A percentile compares a stretch with the other conserved stretches of the same genome.
These are phyloP conservation scores for Globisporangium yorkense DNA, from an alignment of 352 stramenopile genomes.

Conservation along the genomic window DNA sequence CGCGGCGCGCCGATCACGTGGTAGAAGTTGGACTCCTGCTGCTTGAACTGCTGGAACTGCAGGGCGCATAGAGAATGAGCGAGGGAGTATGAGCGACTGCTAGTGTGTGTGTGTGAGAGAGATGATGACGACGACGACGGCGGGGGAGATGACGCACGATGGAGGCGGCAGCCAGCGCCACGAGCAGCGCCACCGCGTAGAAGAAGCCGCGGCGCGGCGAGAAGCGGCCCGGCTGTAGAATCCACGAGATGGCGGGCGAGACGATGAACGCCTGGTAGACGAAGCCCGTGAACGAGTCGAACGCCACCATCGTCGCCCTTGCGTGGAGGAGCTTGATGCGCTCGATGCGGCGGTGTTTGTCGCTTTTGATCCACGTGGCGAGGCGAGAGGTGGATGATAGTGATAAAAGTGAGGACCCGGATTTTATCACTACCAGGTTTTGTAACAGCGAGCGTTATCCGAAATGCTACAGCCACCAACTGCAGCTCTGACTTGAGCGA, in stretches of 20 bases:
- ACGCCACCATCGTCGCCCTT: conserved; percentile 22
- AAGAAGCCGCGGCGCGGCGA: conserved; percentile 89
- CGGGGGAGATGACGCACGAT: conserved; percentile 46
- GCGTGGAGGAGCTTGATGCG: neutral
- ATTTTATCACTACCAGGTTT: too few relatives aligned
- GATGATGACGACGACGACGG: neutral
- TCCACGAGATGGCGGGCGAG: conserved; percentile 92
- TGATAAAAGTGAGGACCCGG: too few relatives aligned
- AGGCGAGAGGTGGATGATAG: too few relatives aligned
- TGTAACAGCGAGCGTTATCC: too few relatives aligned
- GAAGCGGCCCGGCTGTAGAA: conserved; percentile 93
- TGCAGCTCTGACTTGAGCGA: too few relatives aligned
- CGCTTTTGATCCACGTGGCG: too few relatives aligned
- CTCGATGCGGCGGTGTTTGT: too few relatives aligned
- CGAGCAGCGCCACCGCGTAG: conserved; percentile 94
- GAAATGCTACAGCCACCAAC: too few relatives aligned
- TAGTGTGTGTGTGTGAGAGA: neutral
- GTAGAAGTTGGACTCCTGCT: conserved; percentile 94
- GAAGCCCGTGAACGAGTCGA: conserved; percentile 61
- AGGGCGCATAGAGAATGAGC: neutral
- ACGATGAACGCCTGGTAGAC: conserved; percentile 74
- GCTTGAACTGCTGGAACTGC: conserved; percentile 80
- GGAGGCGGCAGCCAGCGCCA: conserved; percentile 87
- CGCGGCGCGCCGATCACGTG: conserved; percentile 86
- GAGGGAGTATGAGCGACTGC: neutral